These are phyloP conservation scores for Coniferiporia weirii DNA, from an alignment of 1,284 basidiomycete species.

Conservation along the genomic window DNA sequence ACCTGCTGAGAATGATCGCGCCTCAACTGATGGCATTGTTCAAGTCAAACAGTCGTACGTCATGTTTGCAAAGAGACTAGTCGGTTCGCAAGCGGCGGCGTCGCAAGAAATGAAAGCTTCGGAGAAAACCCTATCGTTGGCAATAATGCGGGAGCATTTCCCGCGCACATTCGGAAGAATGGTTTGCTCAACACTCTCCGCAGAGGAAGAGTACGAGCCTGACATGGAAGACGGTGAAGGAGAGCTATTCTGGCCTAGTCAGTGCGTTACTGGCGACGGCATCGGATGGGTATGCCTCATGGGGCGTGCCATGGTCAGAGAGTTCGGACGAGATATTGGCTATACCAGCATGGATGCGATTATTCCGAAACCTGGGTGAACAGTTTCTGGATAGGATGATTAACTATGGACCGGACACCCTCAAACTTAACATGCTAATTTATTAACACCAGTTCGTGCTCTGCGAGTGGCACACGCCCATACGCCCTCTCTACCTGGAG, in stretches of 20 bases:
- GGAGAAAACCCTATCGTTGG: slow-evolving; percentile 53
- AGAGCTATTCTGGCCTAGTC: slow-evolving; percentile 73
- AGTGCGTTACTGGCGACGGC: slow-evolving; percentile 63
- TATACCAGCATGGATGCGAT: slow-evolving; percentile 64
- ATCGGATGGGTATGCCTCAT: slow-evolving; percentile 75
- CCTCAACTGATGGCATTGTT: neutral
- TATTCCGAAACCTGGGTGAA: slow-evolving; percentile 54
- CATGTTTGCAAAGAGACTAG: slow-evolving; percentile 44
- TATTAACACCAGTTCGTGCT: slow-evolving; percentile 6
- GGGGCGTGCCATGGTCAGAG: slow-evolving; percentile 76
- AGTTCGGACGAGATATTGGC: slow-evolving; percentile 66
- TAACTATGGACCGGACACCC: neutral
- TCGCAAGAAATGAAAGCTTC: slow-evolving; percentile 44
- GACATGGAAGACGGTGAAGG: slow-evolving; percentile 78
- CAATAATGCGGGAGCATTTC: slow-evolving; percentile 60
- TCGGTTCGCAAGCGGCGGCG: slow-evolving; percentile 38
- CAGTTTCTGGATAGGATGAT: neutral
- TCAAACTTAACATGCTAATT: neutral
- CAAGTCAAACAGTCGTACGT: slow-evolving; percentile 23
- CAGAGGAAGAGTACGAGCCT: slow-evolving; percentile 66
- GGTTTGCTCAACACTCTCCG: slow-evolving; percentile 53
- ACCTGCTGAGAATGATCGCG: neutral
- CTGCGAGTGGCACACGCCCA: neutral
- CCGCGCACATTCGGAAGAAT: slow-evolving; percentile 68
- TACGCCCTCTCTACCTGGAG: neutral